Base-by-base conservation (phyloP, 345 rosid species). In the Turritis glabra region DNA sequence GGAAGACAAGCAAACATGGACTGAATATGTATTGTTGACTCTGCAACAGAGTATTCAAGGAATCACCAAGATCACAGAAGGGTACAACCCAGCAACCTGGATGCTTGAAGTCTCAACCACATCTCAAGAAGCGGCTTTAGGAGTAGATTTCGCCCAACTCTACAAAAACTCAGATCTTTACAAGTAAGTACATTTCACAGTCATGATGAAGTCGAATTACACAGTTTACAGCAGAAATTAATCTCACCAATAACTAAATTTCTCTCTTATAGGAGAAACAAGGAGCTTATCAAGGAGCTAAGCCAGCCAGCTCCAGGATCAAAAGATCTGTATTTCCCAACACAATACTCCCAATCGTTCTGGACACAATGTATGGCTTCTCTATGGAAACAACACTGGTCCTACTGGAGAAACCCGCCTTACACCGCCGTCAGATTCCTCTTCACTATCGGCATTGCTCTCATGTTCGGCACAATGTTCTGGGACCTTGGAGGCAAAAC, bases 81-180 rank as follows among this genome's bases (percentile, higher is more conserved):
- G 93, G 2, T 85, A 87, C 64, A 92, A 92, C 64, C 97, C 97
- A 19, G 97, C 96, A 64, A 88, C 93, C 14, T 90, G 97, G 97
- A 89, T 92, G 92, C 73, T 92, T 40, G 96, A 92, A 80, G 92
- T 84, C 37, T 84, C 89, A 17, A 43, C 67, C 53, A 14, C 83
- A 7, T 81, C 88, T 1, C 96, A 91, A 71, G 97, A 91, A 77
- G 30, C 79, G 8, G 79, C 88, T 64, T 40, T 85, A 73, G 87
- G 84, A 25, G 78, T 89, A 3, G 89, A 91, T 80, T 91, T 91
- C 72, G 69, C 89, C 23, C 80, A 79, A 67, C 25, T 82, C 22
- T 85, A 86, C 88, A 88, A 71, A 48, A 80, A 79, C 46, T 89
- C 97, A 58, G 86, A 88, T 1, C 80, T 87, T 5, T 81, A 81